Evolutionary conservation across 805 yeast genomes (phyloP).

Genomic region (Suhomyces sp.): DNA sequence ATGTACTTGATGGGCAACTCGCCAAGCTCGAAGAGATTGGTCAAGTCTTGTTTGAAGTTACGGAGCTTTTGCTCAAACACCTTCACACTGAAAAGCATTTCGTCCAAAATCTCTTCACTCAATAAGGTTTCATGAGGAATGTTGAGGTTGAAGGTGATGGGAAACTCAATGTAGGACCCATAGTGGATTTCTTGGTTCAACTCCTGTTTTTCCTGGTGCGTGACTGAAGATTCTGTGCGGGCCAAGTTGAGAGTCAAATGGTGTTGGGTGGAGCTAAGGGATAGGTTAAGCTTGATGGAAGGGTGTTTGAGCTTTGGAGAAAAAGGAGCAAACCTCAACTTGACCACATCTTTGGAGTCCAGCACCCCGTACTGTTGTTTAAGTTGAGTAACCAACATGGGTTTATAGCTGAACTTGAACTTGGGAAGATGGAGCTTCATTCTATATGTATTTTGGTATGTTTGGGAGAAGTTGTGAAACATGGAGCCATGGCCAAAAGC

Average conservation of each 20-base stretch:
- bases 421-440: conserved; percentile 18
- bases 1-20: conserved; percentile 58
- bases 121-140: conserved; percentile 34
- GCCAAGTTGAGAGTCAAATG: conserved; percentile 18
- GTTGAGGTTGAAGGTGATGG: conserved; percentile 23
- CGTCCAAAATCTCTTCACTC: conserved; percentile 35
- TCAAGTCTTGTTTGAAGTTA: conserved; percentile 42
- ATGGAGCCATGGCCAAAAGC: conserved; percentile 13
- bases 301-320: conserved; percentile 4
- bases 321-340: background rate
- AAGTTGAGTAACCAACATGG: conserved; percentile 10
- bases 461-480: conserved; percentile 23
- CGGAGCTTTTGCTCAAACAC: conserved; percentile 40
- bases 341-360: conserved; percentile 1
- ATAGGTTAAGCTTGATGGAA: conserved; percentile 24
- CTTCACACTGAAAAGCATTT: conserved; percentile 58
- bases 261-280: conserved; percentile 24
- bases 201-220: conserved; percentile 13
- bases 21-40: conserved; percentile 55
- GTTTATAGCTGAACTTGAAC: conserved; percentile 17
- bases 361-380: background rate
- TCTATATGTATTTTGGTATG: conserved; percentile 18
- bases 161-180: conserved; percentile 37
- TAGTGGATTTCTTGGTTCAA: conserved; percentile 10
- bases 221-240: conserved; percentile 18